phyloP scores from a whole-genome alignment of 2,329 filamentous ascomycete species.

The Cladophialophora psammophila region DNA sequence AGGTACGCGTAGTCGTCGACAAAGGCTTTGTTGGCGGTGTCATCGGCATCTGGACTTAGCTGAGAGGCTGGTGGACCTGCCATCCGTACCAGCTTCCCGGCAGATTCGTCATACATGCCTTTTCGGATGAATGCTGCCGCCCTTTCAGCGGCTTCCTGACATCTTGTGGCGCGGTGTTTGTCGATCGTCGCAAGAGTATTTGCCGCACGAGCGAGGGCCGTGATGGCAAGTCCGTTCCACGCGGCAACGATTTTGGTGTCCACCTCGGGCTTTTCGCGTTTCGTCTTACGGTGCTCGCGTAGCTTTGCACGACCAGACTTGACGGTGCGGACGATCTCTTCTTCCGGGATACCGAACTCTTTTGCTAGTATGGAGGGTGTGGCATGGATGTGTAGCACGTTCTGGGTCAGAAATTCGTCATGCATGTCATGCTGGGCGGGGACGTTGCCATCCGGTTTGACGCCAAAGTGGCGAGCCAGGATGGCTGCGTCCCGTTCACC shows the following conservation, averaged over 20 bases:
- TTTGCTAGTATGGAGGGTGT: constrained; percentile 73
- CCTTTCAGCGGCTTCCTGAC: constrained; percentile 69
- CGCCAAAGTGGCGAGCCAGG: constrained; percentile 83
- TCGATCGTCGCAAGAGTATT: constrained; percentile 70
- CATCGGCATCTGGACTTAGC: constrained; percentile 10
- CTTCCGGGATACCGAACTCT: constrained; percentile 75
- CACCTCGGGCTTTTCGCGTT: constrained; percentile 76
- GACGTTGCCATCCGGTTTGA: constrained; percentile 85
- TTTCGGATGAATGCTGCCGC: constrained; percentile 75
- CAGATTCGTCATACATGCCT: constrained; percentile 72
- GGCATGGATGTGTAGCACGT: constrained; percentile 77
- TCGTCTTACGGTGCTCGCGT: constrained; percentile 72
- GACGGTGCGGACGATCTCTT: constrained; percentile 73
- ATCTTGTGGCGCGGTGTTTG: constrained; percentile 64
- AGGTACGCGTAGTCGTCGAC: constrained; percentile 95
- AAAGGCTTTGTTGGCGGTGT: constrained; percentile 71
- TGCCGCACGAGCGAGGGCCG: constrained; percentile 78
- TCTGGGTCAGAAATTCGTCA: constrained; percentile 94
- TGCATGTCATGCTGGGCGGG: constrained; percentile 81
- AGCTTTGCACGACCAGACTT: constrained; percentile 72
- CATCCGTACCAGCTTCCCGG: constrained; percentile 69
- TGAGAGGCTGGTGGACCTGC: not conserved
- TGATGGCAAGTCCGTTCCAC: constrained; percentile 89
- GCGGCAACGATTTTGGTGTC: constrained; percentile 88
- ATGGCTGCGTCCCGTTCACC: constrained; percentile 72